These are phyloP conservation scores for Eucalyptus caleyi DNA, from an alignment of 345 rosid species.

Conservation along the genomic window DNA sequence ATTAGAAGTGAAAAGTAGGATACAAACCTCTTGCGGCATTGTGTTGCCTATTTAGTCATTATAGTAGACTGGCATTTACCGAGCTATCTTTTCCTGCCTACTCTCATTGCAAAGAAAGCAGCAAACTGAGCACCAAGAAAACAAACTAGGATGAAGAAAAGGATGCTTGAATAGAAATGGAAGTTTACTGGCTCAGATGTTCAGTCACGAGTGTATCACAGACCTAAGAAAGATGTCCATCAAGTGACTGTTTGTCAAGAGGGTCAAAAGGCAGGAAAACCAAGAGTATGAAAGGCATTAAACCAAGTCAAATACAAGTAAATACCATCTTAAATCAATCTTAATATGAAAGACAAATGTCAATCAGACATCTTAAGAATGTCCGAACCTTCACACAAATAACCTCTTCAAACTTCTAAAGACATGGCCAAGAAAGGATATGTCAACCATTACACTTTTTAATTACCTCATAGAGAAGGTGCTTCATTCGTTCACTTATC, in stretches of 20 bases:
- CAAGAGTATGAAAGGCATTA: not conserved
- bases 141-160: not conserved
- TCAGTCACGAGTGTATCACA: not conserved
- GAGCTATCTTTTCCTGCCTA: not conserved
- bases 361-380: not conserved
- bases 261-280: not conserved
- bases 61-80: not conserved
- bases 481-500: constrained; percentile 58
- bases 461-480: constrained; percentile 48
- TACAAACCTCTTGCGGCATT: not conserved
- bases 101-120: not conserved
- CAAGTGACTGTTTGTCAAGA: not conserved
- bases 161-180: not conserved
- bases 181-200: not conserved
- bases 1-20: not conserved
- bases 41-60: not conserved
- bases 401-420: not conserved
- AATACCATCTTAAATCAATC: not conserved
- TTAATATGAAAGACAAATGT: not conserved
- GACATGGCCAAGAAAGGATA: not conserved
- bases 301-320: not conserved
- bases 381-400: not conserved
- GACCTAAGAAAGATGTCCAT: not conserved
- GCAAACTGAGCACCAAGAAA: not conserved
- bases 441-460: not conserved